These are phyloP conservation scores for Rhodotorula sp. DNA, from an alignment of 1,284 basidiomycete genomes.

Conservation along the genomic window DNA sequence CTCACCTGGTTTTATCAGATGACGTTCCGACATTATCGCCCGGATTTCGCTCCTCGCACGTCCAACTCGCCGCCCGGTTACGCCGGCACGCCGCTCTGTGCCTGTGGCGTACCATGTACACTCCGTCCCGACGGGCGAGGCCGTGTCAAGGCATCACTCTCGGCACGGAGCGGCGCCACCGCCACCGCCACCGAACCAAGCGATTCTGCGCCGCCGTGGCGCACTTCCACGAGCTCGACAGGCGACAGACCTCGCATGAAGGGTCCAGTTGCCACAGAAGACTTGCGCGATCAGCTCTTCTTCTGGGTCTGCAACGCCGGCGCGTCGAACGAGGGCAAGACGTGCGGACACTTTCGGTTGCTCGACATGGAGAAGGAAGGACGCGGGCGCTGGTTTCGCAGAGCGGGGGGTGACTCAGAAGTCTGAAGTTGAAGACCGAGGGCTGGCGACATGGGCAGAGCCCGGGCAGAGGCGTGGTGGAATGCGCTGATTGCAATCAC, in stretches of 20 bases:
- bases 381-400: conserved; percentile 26
- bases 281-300: conserved; percentile 58
- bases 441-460: too few species aligned
- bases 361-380: conserved; percentile 56
- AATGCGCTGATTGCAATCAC: too few species aligned
- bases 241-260: too few species aligned
- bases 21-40: conserved; percentile 63
- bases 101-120: conserved; percentile 73
- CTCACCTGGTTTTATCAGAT: conserved; percentile 24
- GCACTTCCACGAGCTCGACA: too few species aligned
- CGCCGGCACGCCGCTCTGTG: conserved; percentile 59
- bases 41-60: conserved; percentile 69
- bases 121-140: conserved; percentile 63
- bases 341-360: conserved; percentile 75
- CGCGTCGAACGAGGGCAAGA: conserved; percentile 76
- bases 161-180: background rate
- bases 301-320: conserved; percentile 86
- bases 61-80: conserved; percentile 25
- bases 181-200: background rate
- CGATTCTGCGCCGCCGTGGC: too few species aligned
- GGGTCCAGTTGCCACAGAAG: background rate
- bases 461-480: too few species aligned
- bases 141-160: conserved; percentile 16
- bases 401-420: background rate
- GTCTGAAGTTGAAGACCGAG: background rate